phyloP scores from a whole-genome alignment of 1,284 basidiomycete genomes.

The Chondrostereum purpureum region DNA sequence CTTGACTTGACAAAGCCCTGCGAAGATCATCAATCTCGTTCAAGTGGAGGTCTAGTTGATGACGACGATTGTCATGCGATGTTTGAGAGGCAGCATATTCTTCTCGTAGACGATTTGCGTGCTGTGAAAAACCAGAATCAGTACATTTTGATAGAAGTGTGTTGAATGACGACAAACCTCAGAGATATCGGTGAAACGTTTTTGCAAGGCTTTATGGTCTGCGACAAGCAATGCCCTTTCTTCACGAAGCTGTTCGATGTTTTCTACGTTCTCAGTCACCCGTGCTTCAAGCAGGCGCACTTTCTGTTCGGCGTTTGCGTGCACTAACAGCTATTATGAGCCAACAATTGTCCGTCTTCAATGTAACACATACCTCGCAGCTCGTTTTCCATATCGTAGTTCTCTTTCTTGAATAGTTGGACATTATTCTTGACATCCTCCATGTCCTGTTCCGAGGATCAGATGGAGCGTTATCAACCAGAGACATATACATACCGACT shows the following conservation, averaged over 20 bases:
- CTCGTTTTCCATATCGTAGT: slow-evolving; percentile 60
- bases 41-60: slow-evolving; percentile 63
- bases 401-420: slow-evolving; percentile 62
- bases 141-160: too few species aligned
- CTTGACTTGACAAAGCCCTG: slow-evolving; percentile 53
- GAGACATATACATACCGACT: slow-evolving; percentile 41
- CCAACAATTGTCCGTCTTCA: slow-evolving; percentile 14
- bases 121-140: slow-evolving; percentile 28
- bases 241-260: slow-evolving; percentile 65
- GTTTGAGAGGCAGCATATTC: slow-evolving; percentile 53
- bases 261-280: slow-evolving; percentile 57
- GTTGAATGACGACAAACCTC: slow-evolving; percentile 40
- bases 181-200: slow-evolving; percentile 53
- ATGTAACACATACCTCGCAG: slow-evolving; percentile 30
- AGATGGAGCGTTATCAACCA: background rate
- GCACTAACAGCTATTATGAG: slow-evolving; percentile 26
- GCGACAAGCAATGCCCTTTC: slow-evolving; percentile 60
- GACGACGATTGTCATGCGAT: slow-evolving; percentile 65
- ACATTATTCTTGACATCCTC: slow-evolving; percentile 63
- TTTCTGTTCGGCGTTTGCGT: slow-evolving; percentile 61
- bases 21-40: slow-evolving; percentile 70
- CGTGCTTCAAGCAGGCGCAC: slow-evolving; percentile 57
- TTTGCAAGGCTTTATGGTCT: slow-evolving; percentile 67
- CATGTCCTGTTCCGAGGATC: slow-evolving; percentile 64
- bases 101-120: slow-evolving; percentile 53